These are phyloP conservation scores for Sugiyamaella xylanicola DNA, from an alignment of 1,139 yeast genomes.

Conservation along the genomic window DNA sequence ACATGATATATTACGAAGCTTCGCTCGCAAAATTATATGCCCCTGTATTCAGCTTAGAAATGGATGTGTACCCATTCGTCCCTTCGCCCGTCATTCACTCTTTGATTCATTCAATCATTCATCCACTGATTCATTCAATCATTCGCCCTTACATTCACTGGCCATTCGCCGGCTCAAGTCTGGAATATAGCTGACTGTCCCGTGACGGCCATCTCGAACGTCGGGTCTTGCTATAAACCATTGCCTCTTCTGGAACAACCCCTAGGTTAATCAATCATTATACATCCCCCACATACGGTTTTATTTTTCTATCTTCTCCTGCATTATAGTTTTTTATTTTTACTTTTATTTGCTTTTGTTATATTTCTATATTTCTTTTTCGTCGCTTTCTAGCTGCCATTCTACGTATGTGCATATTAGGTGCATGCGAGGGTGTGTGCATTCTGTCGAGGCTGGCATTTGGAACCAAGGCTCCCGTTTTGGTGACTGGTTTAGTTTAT, in stretches of 20 bases:
- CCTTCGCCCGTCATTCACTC: no score
- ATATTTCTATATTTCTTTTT: constrained; percentile 8
- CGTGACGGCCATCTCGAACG: background rate
- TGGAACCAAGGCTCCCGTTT: background rate
- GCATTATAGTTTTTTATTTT: constrained; percentile 2
- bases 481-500: background rate
- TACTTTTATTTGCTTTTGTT: background rate
- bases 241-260: background rate
- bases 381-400: background rate
- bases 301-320: background rate
- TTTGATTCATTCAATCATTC: no score
- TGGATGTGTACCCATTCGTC: no score
- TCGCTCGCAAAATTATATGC: no score
- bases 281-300: constrained; percentile 8
- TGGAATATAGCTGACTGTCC: no score
- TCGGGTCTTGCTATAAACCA: background rate
- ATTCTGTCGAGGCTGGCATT: constrained; percentile 6
- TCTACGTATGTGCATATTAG: constrained; percentile 1
- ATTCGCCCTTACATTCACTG: no score
- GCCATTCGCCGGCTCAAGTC: no score
- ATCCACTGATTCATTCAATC: no score
- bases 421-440: background rate
- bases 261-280: background rate
- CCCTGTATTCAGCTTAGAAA: no score
- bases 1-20: no score